Evolutionary conservation across 192 early-diverging fungal species (phyloP).

Genomic region (Entomortierella chlamydospora): DNA sequence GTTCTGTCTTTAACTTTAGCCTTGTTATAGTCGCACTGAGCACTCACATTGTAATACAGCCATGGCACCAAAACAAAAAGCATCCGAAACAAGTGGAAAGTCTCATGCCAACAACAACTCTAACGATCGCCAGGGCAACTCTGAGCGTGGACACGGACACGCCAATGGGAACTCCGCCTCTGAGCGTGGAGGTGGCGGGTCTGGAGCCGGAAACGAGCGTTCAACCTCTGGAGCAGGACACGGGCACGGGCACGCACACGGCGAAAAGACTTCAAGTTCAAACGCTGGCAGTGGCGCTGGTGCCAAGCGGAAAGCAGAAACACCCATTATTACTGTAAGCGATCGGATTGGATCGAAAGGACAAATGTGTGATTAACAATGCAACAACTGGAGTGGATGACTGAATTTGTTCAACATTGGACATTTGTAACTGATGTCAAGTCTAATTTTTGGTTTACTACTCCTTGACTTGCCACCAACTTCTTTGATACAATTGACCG

Average conservation of each 20-base stretch:
- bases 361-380: not conserved
- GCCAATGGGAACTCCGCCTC: slow-evolving; percentile 15
- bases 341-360: not conserved
- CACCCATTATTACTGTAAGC: slow-evolving; percentile 40
- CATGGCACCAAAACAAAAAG: slow-evolving; percentile 51
- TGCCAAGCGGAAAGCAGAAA: slow-evolving; percentile 45
- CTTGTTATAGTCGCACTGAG: not conserved
- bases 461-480: slow-evolving; percentile 1
- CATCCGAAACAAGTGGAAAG: slow-evolving; percentile 25
- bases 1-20: not conserved
- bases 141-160: slow-evolving; percentile 21
- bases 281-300: not conserved
- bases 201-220: slow-evolving; percentile 15
- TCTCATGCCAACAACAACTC: slow-evolving; percentile 12
- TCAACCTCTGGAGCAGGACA: slow-evolving; percentile 16
- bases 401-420: too few species aligned
- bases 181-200: slow-evolving; percentile 18
- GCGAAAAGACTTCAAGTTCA: slow-evolving; percentile 20
- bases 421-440: too few species aligned
- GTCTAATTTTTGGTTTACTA: not conserved
- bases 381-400: too few species aligned
- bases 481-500: too few species aligned
- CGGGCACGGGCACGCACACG: not conserved
- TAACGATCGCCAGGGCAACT: slow-evolving; percentile 17
- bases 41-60: not conserved